phyloP scores from a whole-genome alignment of 1,139 yeast genomes.

The Eremothecium gossypii region DNA sequence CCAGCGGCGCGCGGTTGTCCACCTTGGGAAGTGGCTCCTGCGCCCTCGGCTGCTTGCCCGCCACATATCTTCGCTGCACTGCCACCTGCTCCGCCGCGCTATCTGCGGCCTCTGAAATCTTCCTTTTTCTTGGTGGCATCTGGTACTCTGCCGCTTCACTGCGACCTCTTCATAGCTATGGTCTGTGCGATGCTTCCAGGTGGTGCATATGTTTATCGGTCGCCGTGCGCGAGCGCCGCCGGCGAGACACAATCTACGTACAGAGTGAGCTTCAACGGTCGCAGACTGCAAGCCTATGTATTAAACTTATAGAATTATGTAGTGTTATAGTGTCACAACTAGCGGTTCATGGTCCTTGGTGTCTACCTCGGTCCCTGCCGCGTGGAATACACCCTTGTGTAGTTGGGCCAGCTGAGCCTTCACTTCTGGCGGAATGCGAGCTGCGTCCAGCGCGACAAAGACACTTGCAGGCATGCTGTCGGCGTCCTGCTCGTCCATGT shows the following conservation, averaged over 20 bases:
- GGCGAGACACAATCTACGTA: too few species aligned
- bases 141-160: background rate
- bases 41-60: conserved; percentile 28
- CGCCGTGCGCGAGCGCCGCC: too few species aligned
- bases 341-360: background rate
- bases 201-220: too few species aligned
- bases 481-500: conserved; percentile 9
- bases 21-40: conserved; percentile 17
- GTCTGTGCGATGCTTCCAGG: too few species aligned
- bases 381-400: conserved; percentile 1
- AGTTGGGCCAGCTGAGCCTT: background rate
- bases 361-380: background rate
- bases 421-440: background rate
- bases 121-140: conserved; percentile 25
- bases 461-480: background rate
- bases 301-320: background rate
- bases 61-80: conserved; percentile 15
- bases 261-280: too few species aligned
- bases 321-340: conserved; percentile 1
- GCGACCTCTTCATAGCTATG: too few species aligned
- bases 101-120: conserved; percentile 15
- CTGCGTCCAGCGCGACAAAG: conserved; percentile 9
- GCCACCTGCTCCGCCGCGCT: conserved; percentile 10
- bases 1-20: conserved; percentile 23
- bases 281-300: too few species aligned